Evolutionary conservation across 805 yeast genomes (phyloP), one percentile per base, ranked within the genome.

Genomic region (Metschnikowia matae): DNA sequence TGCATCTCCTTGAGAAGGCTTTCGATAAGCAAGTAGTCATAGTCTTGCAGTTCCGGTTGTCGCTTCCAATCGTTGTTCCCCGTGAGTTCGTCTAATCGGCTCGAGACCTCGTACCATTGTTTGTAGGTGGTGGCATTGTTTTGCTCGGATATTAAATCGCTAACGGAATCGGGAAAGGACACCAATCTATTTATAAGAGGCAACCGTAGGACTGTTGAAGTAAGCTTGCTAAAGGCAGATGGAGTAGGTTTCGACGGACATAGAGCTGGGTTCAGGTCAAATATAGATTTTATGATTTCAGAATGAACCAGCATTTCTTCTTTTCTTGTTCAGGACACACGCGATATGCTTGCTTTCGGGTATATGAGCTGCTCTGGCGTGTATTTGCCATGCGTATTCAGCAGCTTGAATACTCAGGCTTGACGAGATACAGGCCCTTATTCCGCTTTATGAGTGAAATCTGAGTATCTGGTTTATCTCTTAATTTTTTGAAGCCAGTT

Each of bases 51-150:
- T 52, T 79, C 82, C 3, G 74, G 75, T 45, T 74, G 69, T 15
- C 69, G 60, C 61, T 90, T 90, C 99, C 99, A 92, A 14, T 67
- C 62, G 48, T 84, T 81, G 55, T 82, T 80, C 18, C 84, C 82
- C 49, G 82, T 73, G 15, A 87, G 61, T 26, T 71, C 73, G 62
- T 92, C 99, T 26, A 92, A 71, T 51, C 79, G 65, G 21, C 74
- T 61, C 6, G 92, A 83, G 0, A 82, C 74, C 1, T 76, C 78
- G 31, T 78, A 71, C 98, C 98, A 92, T 44, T 81, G 81, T 6
- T 70, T 65, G 57, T 80, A 83, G 2, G 69, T 66, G 10, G 68
- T 65, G n/a, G 77, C 74, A 4, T 48, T 38, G 47, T 63, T 67
- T 55, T 71, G 75, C 38, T 69, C 60, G 18, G 51, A 58, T 29